A percentile compares a stretch with the other conserved stretches of the same genome.
Conservation (phyloP, 768 basidiomycete genomes). For the Leccinum longicurvipes region DNA sequence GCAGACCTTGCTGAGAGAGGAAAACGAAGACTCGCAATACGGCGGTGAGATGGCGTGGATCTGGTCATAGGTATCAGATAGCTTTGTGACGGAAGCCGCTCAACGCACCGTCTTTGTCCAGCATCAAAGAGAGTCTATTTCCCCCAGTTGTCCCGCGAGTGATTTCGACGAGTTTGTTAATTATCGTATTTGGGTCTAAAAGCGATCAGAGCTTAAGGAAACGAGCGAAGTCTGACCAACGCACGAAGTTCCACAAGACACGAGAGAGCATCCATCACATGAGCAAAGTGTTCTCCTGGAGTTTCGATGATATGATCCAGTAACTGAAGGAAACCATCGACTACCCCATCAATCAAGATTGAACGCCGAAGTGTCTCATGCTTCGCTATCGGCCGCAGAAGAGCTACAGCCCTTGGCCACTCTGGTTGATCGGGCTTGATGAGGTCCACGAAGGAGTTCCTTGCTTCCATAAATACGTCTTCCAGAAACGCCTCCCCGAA, state of each 20-base stretch:
- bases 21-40: constrained; percentile 11
- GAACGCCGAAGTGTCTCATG: constrained; percentile 11
- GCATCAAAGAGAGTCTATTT: constrained; percentile 12
- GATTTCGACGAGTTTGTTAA: constrained; percentile 1
- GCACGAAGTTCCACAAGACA: constrained; percentile 11
- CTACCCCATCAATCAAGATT: constrained; percentile 5
- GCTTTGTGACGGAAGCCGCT: no score
- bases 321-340: constrained; percentile 9
- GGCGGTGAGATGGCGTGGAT: constrained; percentile 11
- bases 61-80: not conserved
- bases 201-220: not conserved
- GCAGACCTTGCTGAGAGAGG: constrained; percentile 6
- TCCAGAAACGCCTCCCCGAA: not conserved
- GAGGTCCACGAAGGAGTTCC: not conserved
- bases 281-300: constrained; percentile 9
- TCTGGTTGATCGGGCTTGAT: constrained; percentile 8
- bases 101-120: constrained; percentile 1
- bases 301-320: constrained; percentile 1
- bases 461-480: constrained; percentile 6
- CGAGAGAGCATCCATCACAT: constrained; percentile 16
- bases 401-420: constrained; percentile 17
- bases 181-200: constrained; percentile 2
- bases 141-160: not conserved
- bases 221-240: not conserved
- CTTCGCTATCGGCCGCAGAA: constrained; percentile 14